Evolutionary conservation across 257 asterid species (phyloP).

Genomic region (Datura wrightii): DNA sequence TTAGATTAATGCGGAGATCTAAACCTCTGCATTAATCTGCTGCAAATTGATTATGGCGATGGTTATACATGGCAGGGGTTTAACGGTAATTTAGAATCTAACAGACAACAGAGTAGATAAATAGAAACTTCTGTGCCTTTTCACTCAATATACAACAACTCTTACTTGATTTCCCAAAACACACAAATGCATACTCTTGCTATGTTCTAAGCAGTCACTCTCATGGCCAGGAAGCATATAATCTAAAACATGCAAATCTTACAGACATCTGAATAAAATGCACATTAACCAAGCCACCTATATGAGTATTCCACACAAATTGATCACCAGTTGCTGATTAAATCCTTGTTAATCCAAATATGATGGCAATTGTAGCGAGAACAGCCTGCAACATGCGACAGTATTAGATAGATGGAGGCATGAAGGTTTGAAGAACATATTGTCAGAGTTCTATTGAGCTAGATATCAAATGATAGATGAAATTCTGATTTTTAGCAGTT

Average conservation of each 20-base stretch:
- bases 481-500: background rate
- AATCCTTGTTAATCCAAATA: constrained; percentile 63
- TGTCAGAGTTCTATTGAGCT: background rate
- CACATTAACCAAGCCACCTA: background rate
- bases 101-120: background rate
- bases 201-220: too few relatives aligned
- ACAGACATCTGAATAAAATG: background rate
- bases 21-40: too few relatives aligned
- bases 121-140: too few relatives aligned
- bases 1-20: too few relatives aligned
- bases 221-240: background rate
- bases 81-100: background rate
- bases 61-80: too few relatives aligned
- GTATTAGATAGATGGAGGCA: background rate
- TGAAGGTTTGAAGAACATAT: background rate
- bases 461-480: background rate
- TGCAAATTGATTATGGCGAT: too few relatives aligned
- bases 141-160: too few relatives aligned
- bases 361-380: constrained; percentile 60
- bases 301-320: background rate
- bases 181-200: too few relatives aligned
- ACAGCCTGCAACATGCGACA: constrained; percentile 59
- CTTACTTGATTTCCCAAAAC: too few relatives aligned
- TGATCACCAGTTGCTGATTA: background rate
- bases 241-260: background rate